Conservation (phyloP, 768 basidiomycete genomes). For the Leccinum subgranulosum region DNA sequence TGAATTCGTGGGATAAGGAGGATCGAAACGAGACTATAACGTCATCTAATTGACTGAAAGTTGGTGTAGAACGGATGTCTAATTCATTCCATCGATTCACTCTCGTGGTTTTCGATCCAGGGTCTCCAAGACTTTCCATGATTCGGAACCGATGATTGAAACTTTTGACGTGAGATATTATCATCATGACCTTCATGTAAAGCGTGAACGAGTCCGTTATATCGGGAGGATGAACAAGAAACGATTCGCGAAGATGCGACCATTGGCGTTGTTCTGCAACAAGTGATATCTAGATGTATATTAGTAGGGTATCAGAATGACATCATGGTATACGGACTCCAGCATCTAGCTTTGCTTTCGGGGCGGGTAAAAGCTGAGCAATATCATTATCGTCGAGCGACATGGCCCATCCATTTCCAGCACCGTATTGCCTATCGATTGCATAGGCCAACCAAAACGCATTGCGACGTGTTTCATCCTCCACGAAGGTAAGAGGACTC, state of each 20-base stretch:
- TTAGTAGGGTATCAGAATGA: constrained; percentile 5
- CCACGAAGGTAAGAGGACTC: constrained; percentile 56
- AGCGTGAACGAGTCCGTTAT: constrained; percentile 70
- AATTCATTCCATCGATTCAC: constrained; percentile 39
- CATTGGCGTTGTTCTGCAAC: constrained; percentile 58
- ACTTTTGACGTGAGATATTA: constrained; percentile 58
- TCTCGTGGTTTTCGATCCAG: constrained; percentile 24
- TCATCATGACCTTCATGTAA: constrained; percentile 64
- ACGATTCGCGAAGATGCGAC: constrained; percentile 58
- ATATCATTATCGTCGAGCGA: constrained; percentile 73
- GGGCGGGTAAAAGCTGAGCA: constrained; percentile 64
- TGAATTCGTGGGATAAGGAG: constrained; percentile 56
- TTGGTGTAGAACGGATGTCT: constrained; percentile 58
- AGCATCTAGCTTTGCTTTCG: constrained; percentile 55
- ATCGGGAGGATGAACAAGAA: constrained; percentile 57
- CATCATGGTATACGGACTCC: constrained; percentile 43
- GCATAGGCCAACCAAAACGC: constrained; percentile 73
- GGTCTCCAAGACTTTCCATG: constrained; percentile 58
- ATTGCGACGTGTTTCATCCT: constrained; percentile 71
- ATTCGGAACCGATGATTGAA: constrained; percentile 68
- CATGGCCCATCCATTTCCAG: constrained; percentile 69
- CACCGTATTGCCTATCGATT: constrained; percentile 62
- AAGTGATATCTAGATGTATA: constrained; percentile 40
- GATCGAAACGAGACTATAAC: constrained; percentile 53
- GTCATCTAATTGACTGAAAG: constrained; percentile 62